Conservation (phyloP, 176 grass and related monocot species). For the Lolium perenne region DNA sequence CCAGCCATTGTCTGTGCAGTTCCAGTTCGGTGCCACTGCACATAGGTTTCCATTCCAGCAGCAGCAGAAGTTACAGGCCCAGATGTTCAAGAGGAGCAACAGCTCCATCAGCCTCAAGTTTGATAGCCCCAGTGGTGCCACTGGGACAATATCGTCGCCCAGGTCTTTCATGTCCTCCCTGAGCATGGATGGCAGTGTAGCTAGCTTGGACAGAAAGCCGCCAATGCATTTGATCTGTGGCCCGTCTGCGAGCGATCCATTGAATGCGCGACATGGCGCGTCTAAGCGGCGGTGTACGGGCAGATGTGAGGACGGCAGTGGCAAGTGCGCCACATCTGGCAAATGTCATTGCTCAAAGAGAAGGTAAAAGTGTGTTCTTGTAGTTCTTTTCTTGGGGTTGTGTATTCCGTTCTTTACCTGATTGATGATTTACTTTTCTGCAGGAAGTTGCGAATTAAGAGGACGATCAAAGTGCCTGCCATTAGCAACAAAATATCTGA, state of each 20-base stretch:
- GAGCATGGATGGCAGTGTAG: slow-evolving; percentile 74
- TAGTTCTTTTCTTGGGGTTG: slow-evolving; percentile 14
- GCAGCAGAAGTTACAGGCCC: slow-evolving; percentile 78
- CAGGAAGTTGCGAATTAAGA: slow-evolving; percentile 89
- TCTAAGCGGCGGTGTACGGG: slow-evolving; percentile 63
- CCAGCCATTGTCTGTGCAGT: slow-evolving; percentile 58
- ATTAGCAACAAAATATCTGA: slow-evolving; percentile 97
- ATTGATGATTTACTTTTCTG: background rate
- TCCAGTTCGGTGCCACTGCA: slow-evolving; percentile 46
- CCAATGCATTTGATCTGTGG: slow-evolving; percentile 70
- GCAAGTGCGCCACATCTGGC: slow-evolving; percentile 69
- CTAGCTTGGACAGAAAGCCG: slow-evolving; percentile 69
- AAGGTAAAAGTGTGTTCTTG: slow-evolving; percentile 52
- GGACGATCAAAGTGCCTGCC: slow-evolving; percentile 91
- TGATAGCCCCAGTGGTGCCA: slow-evolving; percentile 48
- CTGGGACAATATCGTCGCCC: slow-evolving; percentile 58
- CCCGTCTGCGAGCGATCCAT: slow-evolving; percentile 52
- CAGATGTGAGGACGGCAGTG: slow-evolving; percentile 65
- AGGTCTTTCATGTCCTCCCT: slow-evolving; percentile 78
- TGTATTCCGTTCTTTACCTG: slow-evolving; percentile 9
- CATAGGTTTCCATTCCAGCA: slow-evolving; percentile 68
- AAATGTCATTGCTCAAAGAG: slow-evolving; percentile 91
- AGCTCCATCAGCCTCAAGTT: slow-evolving; percentile 78
- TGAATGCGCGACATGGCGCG: slow-evolving; percentile 32
- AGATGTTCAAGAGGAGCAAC: slow-evolving; percentile 72